Base-by-base conservation (phyloP, 768 basidiomycete species). In the Saitozyma sp. region DNA sequence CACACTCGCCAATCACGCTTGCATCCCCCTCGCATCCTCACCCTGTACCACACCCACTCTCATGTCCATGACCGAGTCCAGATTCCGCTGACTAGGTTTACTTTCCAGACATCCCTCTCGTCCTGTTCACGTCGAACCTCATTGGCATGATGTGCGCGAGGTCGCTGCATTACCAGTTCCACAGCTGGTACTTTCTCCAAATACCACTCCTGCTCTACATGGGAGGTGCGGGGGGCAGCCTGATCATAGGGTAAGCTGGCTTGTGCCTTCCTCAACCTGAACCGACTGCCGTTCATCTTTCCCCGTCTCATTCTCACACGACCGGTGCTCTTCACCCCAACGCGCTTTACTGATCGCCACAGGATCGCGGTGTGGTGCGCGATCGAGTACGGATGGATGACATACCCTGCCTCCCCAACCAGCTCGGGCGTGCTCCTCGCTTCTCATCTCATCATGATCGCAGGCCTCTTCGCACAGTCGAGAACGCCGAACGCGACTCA, bases 111-210 rank as follows among this genome's bases (percentile, higher is more conserved):
- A 83, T 89, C 55, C 84, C 87, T 17, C 89, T 89, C 0, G 83
- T 92, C 20, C 83, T 97, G 6, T 92, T 91, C 82, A 94, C 91
- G 0, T 89, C 89, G 14, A 98, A 98, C 74, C 77, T 98, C 45
- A 87, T 96, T 56, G 96, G 96, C 16, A 89, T 98, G 42, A 65
- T 90, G 8, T 96, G 91, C 76, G 91, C 96, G 19, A 86, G 96
- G 17, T 97, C 95, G 9, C 81, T 99, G 50, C 96, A 99, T 76
- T 97, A 97, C 76, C 96, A 99, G 69, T 99, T 99, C 80, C 96
- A 96, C 78, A 88, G 90, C 6, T 99, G 96, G 96, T 97, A 97
- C 76, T 91, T 89, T 9, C 88, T 90, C 60, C 91, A 94, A 70
- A 78, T 95, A 41, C 92, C 95, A 0, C 88, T 94, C 74, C 79